Conservation (phyloP, 2,329 filamentous ascomycete species). For the Aureobasidium sp. region DNA sequence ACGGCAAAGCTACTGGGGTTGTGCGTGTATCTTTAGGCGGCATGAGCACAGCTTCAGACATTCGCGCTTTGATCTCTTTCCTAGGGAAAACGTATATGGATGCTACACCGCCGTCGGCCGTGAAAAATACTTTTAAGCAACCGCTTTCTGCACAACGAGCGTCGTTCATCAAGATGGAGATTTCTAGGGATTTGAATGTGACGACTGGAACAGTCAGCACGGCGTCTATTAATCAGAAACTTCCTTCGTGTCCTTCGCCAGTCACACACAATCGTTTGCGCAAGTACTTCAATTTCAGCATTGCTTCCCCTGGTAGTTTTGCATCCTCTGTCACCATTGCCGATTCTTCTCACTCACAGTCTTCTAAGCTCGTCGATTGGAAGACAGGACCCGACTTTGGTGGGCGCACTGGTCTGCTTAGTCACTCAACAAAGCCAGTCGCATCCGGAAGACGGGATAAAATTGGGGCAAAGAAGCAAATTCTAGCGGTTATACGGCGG, state of each 20-base stretch:
- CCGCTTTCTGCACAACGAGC: neutral
- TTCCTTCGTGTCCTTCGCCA: neutral
- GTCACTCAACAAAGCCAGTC: no score
- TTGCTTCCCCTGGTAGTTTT: neutral
- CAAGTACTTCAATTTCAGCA: neutral
- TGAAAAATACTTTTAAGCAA: neutral
- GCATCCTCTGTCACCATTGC: neutral
- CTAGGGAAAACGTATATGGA: slow-evolving; percentile 26
- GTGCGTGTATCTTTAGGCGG: slow-evolving; percentile 80
- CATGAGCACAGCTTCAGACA: slow-evolving; percentile 74
- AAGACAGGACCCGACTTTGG: neutral
- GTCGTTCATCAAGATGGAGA: neutral
- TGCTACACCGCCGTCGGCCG: neutral
- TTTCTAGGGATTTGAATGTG: neutral
- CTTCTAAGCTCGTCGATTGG: neutral
- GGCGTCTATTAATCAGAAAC: neutral
- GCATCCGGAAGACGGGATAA: no score
- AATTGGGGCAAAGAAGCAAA: no score
- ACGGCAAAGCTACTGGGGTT: slow-evolving; percentile 79
- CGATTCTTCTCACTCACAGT: neutral
- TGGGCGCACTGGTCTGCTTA: neutral
- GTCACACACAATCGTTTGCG: neutral
- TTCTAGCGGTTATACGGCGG: no score
- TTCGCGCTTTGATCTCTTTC: slow-evolving; percentile 54
- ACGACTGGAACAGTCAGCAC: neutral